A percentile compares a stretch with the other conserved stretches of the same genome.
These are phyloP conservation scores for Coemansia sp. DNA, from an alignment of 192 early-diverging fungal species.

Conservation along the genomic window DNA sequence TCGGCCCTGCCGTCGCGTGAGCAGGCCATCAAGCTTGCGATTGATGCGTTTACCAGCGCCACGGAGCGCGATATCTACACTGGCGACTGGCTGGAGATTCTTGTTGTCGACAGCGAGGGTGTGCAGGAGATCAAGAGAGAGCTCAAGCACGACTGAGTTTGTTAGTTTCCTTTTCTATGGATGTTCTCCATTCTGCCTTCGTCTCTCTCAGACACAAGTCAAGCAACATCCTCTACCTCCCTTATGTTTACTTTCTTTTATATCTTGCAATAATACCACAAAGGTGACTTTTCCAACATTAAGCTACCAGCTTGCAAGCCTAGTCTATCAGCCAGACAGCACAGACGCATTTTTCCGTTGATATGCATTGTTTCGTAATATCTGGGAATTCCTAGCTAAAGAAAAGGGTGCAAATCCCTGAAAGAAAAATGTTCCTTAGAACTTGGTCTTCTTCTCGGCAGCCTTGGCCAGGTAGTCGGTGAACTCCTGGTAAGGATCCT, in stretches of 20 bases:
- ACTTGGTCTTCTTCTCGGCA: slow-evolving; percentile 55
- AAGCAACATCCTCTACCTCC: too few species aligned
- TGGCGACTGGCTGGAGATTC: slow-evolving; percentile 93
- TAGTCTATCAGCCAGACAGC: too few species aligned
- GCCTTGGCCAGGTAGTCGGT: slow-evolving; percentile 74
- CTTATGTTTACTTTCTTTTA: too few species aligned
- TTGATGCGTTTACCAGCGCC: slow-evolving; percentile 94
- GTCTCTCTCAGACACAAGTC: background rate
- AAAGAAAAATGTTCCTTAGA: slow-evolving; percentile 19
- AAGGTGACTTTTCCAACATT: too few species aligned
- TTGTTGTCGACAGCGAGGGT: slow-evolving; percentile 77
- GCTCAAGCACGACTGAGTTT: slow-evolving; percentile 89
- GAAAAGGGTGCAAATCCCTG: background rate
- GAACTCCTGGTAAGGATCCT: slow-evolving; percentile 90
- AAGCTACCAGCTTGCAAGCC: too few species aligned
- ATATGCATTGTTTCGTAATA: background rate
- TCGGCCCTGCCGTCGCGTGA: slow-evolving; percentile 14
- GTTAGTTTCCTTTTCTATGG: slow-evolving; percentile 3
- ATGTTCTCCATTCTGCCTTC: background rate
- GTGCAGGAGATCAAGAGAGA: slow-evolving; percentile 70
- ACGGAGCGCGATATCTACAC: slow-evolving; percentile 99
- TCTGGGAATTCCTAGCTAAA: background rate
- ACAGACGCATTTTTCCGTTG: too few species aligned
- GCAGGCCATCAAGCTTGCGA: slow-evolving; percentile 74
- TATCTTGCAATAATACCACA: too few species aligned